phyloP scores from a whole-genome alignment of 495 filamentous ascomycete genomes.

The Sordaria brevicollis region DNA sequence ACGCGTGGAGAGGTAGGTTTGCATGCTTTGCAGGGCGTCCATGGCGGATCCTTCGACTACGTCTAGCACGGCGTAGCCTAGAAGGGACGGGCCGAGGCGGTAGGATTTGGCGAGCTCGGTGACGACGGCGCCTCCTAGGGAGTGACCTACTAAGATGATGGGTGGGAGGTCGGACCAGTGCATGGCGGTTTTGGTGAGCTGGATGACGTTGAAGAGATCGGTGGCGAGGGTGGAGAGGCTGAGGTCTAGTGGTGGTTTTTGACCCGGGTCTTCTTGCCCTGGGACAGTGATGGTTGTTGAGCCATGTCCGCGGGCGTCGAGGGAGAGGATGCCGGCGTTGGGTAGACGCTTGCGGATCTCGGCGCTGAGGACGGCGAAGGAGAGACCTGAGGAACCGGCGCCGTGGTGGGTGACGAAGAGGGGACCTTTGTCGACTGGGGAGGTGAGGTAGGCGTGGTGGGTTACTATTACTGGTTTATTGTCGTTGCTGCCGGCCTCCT shows the following conservation, averaged over 20 bases:
- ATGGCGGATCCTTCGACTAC: constrained; percentile 84
- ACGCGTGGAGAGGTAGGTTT: constrained; percentile 76
- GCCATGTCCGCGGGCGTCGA: constrained; percentile 83
- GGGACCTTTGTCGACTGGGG: constrained; percentile 45
- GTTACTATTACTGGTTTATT: constrained; percentile 26
- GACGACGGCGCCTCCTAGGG: constrained; percentile 88
- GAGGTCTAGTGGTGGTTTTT: constrained; percentile 43
- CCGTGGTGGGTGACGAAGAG: constrained; percentile 46
- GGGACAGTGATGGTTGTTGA: constrained; percentile 35
- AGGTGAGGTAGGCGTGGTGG: constrained; percentile 81
- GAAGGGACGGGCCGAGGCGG: constrained; percentile 43
- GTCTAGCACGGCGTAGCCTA: constrained; percentile 88
- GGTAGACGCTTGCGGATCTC: constrained; percentile 73
- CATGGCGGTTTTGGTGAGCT: constrained; percentile 51
- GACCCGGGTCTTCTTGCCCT: neutral
- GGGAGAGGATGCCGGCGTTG: constrained; percentile 68
- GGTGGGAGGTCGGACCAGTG: constrained; percentile 63
- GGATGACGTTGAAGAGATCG: constrained; percentile 63
- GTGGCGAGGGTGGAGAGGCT: constrained; percentile 56
- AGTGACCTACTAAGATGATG: constrained; percentile 83
- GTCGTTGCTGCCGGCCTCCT: constrained; percentile 7
- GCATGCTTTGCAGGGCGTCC: constrained; percentile 93
- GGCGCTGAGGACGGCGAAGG: constrained; percentile 51
- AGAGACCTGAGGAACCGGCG: constrained; percentile 44
- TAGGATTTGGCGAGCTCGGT: constrained; percentile 57